These are phyloP conservation scores for Phoenix dactylifera DNA, from an alignment of 176 grass and related monocot genomes.

Conservation along the genomic window DNA sequence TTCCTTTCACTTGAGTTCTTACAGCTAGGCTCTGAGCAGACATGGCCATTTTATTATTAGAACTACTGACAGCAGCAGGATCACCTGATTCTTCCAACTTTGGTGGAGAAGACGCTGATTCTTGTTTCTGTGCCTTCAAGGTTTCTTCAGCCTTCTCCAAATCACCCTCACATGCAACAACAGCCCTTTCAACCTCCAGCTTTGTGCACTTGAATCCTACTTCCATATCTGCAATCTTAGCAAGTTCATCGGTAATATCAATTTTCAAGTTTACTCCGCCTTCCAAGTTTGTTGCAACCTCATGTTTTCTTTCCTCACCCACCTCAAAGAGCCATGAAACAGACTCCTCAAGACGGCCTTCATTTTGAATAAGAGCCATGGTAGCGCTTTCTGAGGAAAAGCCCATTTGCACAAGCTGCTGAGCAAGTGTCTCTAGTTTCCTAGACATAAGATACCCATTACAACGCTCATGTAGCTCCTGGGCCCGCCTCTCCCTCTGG, in stretches of 20 bases:
- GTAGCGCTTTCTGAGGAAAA: conserved; percentile 89
- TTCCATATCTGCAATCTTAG: conserved; percentile 69
- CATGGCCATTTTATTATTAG: conserved; percentile 42
- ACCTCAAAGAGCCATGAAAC: conserved; percentile 90
- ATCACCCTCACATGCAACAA: conserved; percentile 93
- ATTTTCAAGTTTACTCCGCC: conserved; percentile 72
- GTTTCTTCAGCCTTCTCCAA: conserved; percentile 64
- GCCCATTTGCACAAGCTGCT: conserved; percentile 90
- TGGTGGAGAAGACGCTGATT: conserved; percentile 21
- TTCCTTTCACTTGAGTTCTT: conserved; percentile 52
- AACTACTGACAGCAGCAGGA: conserved; percentile 20
- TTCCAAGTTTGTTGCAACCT: conserved; percentile 46
- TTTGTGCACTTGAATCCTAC: conserved; percentile 70
- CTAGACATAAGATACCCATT: conserved; percentile 92
- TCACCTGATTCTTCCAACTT: conserved; percentile 46
- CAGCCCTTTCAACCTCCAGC: conserved; percentile 93
- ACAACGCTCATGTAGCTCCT: conserved; percentile 89
- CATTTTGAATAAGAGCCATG: conserved; percentile 95
- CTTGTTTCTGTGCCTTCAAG: conserved; percentile 83
- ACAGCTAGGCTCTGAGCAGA: conserved; percentile 28
- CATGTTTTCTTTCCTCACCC: conserved; percentile 69
- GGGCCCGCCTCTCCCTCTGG: conserved; percentile 82
- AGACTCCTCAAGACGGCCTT: conserved; percentile 79
- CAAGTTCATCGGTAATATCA: conserved; percentile 77
- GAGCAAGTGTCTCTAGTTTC: conserved; percentile 70